Evolutionary conservation across 305 asterid species (phyloP), one percentile per base, ranked within the genome.

Genomic region (Fraxinus angustifolia): DNA sequence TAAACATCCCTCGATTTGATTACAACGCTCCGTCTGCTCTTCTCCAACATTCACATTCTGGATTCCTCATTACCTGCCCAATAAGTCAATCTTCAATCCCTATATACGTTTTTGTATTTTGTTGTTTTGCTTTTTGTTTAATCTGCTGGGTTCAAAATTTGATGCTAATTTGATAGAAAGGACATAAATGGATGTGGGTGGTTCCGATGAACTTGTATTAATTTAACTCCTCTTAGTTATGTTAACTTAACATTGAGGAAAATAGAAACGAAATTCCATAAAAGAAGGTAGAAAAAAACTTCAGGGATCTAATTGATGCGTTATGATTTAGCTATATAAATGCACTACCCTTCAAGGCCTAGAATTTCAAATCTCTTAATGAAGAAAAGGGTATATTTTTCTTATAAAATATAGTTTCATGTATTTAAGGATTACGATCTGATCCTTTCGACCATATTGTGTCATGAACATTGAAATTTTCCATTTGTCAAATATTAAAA

Each of bases 41-140:
- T 26, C 86, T 87, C 45, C 75, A 45, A 6, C 82, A 85, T 8
- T 88, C 91, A 3, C 90, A 88, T 67, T 79, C 85, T 65, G 91
- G 88, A 28, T 88, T 88, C 77, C 91, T 88, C 42, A 75, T 88
- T 78, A 88, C 91, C 77, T 86, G 91, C 77, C 90, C 91, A 33
- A 77, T 88, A 81, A 88, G 90, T 86, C 10, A 80, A 83, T 68
- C 21, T 14, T 68, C 38, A 30, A 28, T 48, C n/a, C 79, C 4
- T 26, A 65, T 65, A 19, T 30, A 31, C 6, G 62, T 21, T 62
- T 50, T 77, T 48, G 35, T 7, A 35, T 16, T 65, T 77, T 8
- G 33, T 1, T 40, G 72, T 56, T 75, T 35, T 50, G 6, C 26
- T 38, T 3, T 74, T 74, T 10, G 8, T 19, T 50, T 40, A 67